A percentile compares a stretch with the other conserved stretches of the same genome.
These are phyloP conservation scores for Fusarium coicis DNA, from an alignment of 2,329 filamentous ascomycete genomes.

Conservation along the genomic window DNA sequence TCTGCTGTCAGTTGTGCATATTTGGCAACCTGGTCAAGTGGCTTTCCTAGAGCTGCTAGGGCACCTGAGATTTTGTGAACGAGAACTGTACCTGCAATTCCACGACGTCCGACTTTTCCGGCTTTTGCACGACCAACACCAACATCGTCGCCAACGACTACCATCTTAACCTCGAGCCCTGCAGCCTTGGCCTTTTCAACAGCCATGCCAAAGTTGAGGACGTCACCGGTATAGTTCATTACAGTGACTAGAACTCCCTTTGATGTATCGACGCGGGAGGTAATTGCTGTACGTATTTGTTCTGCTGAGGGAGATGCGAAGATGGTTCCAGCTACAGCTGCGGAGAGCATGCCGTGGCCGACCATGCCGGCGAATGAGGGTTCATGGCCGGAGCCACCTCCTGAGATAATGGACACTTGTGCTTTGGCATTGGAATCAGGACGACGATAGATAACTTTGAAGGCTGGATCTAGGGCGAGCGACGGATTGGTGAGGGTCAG, in stretches of 20 bases:
- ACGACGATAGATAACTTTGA: slow-evolving; percentile 86
- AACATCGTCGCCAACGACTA: slow-evolving; percentile 91
- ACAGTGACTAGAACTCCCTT: slow-evolving; percentile 88
- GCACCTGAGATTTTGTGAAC: slow-evolving; percentile 93
- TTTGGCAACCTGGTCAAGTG: slow-evolving; percentile 75
- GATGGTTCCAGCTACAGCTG: slow-evolving; percentile 86
- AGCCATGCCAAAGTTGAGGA: slow-evolving; percentile 93
- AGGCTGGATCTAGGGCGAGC: slow-evolving; percentile 77
- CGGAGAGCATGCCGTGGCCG: slow-evolving; percentile 81
- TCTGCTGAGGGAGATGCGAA: slow-evolving; percentile 85
- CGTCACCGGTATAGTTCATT: slow-evolving; percentile 94
- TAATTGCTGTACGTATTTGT: slow-evolving; percentile 82
- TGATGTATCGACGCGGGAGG: slow-evolving; percentile 74
- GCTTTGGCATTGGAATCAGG: slow-evolving; percentile 58
- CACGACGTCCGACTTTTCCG: slow-evolving; percentile 91
- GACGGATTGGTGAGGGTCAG: slow-evolving; percentile 87
- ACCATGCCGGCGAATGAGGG: slow-evolving; percentile 89
- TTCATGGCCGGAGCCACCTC: slow-evolving; percentile 91
- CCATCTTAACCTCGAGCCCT: slow-evolving; percentile 84
- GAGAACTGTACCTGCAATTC: slow-evolving; percentile 90
- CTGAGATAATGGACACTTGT: slow-evolving; percentile 85
- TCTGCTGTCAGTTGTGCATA: slow-evolving; percentile 77
- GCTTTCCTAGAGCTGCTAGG: slow-evolving; percentile 75
- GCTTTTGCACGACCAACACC: slow-evolving; percentile 84
- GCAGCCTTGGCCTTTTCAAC: slow-evolving; percentile 90